Base-by-base conservation (phyloP, 1,284 basidiomycete genomes). In the Ustilago lituana region DNA sequence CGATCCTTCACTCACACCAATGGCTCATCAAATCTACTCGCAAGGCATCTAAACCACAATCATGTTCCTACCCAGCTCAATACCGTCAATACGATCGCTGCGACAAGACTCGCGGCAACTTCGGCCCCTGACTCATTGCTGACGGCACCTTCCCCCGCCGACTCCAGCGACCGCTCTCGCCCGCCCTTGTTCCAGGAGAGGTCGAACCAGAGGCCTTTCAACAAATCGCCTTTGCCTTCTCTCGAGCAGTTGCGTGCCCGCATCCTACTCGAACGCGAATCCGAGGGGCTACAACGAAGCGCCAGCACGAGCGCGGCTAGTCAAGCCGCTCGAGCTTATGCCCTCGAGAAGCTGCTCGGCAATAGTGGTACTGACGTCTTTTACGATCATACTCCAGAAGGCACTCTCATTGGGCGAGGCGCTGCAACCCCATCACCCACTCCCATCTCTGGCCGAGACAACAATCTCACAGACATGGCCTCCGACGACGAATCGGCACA, bases 301-400 rank as follows among this genome's bases (percentile, higher is more conserved):
- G 74, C 76, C 9, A 76, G 69, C 45, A 68, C 78, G 7, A 76
- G 70, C 36, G 78, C 76, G 2, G 75, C 79, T 15, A 77, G 74
- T 50, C 77, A 74, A 22, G 78, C 76, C 10, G 79, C 78, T 0
- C 70, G 79, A 22, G 76, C 76, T 15, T 81, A 81, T 51, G 78
- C 79, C 4, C 59, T 81, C 52, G 75, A 81, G 32, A 81, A 81
- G 50, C 69, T 81, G 3, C 60, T 81, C 15, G 79, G 79, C 47
- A 67, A 69, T 22, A 73, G 69, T 32, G 60, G 69, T 29, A 57
- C 63, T 35, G 69, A 72, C 15, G 59, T 67, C 27, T 60, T 67
- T 23, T 72, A 56, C 47, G 69, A 67, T n/a, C 56, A 64, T n/a
- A 67, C 69, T 19, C 53, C 58, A 15, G 62, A 71, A 6, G 68